Percentiles rank a stretch among this genome's conserved stretches.
phyloP scores from a whole-genome alignment of 2,329 filamentous ascomycete species.

The Claviceps digitariae region DNA sequence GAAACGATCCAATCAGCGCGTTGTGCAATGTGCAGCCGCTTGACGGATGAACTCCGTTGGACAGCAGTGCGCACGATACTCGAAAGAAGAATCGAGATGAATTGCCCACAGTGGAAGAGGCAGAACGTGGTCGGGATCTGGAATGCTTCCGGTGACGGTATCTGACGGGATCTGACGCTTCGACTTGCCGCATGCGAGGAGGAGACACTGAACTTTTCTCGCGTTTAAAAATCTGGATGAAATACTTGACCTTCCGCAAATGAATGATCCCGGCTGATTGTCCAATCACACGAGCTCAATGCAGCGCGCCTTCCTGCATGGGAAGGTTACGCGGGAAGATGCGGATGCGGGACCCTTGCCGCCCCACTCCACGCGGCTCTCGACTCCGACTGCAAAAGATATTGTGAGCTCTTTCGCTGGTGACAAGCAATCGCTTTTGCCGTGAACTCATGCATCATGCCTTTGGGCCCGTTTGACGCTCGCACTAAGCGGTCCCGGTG shows the following conservation, averaged over 20 bases:
- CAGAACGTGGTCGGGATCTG: background rate
- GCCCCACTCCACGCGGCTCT: no score
- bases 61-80: no score
- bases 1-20: background rate
- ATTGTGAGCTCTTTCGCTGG: background rate
- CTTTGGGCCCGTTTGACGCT: conserved; percentile 14
- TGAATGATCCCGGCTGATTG: no score
- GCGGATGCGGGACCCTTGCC: background rate
- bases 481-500: conserved; percentile 20
- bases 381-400: background rate
- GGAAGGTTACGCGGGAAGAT: background rate
- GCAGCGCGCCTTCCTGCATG: background rate
- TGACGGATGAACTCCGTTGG: no score
- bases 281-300: background rate
- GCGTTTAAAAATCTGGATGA: background rate
- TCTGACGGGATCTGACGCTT: no score
- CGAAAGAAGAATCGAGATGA: background rate
- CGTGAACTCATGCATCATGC: background rate
- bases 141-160: no score
- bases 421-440: background rate
- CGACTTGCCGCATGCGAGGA: background rate
- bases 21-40: background rate
- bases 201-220: background rate
- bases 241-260: background rate
- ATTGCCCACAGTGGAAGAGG: background rate